Evolutionary conservation across 2,329 filamentous ascomycete genomes (phyloP), one percentile per base, ranked within the genome.

Genomic region (Colletotrichum lentis): DNA sequence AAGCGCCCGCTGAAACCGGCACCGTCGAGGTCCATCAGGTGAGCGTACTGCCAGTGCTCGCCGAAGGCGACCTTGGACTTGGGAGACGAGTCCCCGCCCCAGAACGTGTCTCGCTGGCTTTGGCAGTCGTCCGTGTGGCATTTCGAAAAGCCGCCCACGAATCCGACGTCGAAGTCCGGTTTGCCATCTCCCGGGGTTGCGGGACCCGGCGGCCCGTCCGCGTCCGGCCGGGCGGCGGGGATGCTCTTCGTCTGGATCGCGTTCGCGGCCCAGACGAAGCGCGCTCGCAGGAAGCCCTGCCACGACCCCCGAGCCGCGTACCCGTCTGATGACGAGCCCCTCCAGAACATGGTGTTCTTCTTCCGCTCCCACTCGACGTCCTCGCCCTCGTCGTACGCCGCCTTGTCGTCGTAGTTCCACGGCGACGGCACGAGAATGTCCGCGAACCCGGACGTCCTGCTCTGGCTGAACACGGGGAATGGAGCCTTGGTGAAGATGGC

Each of bases 11-110:
- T 81, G 72, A 84, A 84, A 1, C 78, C 80, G 49, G 83, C 80
- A 0, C 87, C 88, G 73, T 90, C 88, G 20, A 89, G 79, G 71
- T 90, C 87, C 1, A 85, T 79, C 1, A 90, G 81, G 71, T 86
- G 87, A 67, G 87, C 86, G 76, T 83, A 81, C 35, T 64, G 67
- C 77, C 77, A 80, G 71, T 78, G 76, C 49, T 80, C 77, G 31
- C 76, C 72, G 57, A 80, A 80, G 49, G 74, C 73, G 18, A 77
- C 70, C 0, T 72, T 27, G 18, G 44, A 52, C 2, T 71, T 69
- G 12, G 73, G 69, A 1, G 75, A 59, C 18, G 71, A 64, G 5
- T 72, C 71, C 0, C 69, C 62, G 37, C 73, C 74, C 66, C 78
- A 77, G 64, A 81, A 79, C 12, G 76, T 76, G 4, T 64, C 64